Evolutionary conservation across 305 asterid species (phyloP), one percentile per base, ranked within the genome.

Genomic region (Rubia balearica): DNA sequence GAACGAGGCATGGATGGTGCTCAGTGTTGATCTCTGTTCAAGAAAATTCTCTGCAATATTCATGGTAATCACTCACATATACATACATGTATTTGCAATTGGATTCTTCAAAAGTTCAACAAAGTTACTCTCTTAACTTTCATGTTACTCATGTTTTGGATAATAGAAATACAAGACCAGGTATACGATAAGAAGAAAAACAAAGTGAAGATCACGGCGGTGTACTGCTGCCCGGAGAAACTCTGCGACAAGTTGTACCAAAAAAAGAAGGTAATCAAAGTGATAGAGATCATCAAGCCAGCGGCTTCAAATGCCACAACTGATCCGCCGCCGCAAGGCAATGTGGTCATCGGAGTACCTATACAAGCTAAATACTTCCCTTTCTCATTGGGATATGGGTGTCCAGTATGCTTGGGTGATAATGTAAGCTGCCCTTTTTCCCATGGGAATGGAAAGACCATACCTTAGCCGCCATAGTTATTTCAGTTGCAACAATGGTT

Each of bases 191-290:
- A 82, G 79, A 87, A 91, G 78, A 70, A 74, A n/a, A 89, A 91
- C 60, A 79, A 71, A 8, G 94, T 89, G 67, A 83, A 73, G 8
- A 87, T 91, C 74, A 80, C 71, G 0, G 97, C 87, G 22, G 81
- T 83, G 1, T 87, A 92, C 79, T 89, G 97, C 73, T 70, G 71
- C 71, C 96, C 96, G 0, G 91, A 89, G 75, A 87, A 82, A 65
- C 46, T 90, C 67, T 88, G 92, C 43, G 92, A 91, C 74, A 85
- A 89, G 70, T 73, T 91, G 51, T 83, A 88, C 43, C 77, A 77
- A 24, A 86, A 83, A 68, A 96, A 95, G 30, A 78, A 73, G 24
- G 83, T 79, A 0, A 91, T 90, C 76, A 80, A 85, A 62, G 83
- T 85, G 76, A 86, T 90, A 63, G 92, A 84, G 64, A 90, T 90